Percentiles rank a stretch among this genome's conserved stretches.
These are phyloP conservation scores for Acer campestre DNA, from an alignment of 345 rosid species.

Conservation along the genomic window DNA sequence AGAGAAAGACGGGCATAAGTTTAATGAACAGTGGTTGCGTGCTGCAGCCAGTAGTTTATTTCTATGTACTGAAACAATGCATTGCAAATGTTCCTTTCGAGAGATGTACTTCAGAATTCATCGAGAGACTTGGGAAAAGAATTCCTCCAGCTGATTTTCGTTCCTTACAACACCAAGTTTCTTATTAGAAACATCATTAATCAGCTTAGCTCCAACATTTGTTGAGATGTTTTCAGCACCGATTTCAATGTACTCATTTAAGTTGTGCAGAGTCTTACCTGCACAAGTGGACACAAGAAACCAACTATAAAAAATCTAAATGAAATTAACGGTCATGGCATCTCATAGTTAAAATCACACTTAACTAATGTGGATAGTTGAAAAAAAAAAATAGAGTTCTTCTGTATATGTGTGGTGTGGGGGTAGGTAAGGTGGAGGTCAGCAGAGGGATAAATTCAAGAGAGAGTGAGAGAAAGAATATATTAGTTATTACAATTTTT, in stretches of 20 bases:
- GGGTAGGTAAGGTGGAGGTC: not conserved
- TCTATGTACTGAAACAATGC: not conserved
- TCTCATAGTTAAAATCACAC: not conserved
- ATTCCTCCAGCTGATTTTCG: slow-evolving; percentile 62
- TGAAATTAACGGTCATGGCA: too few relatives aligned
- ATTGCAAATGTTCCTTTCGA: not conserved
- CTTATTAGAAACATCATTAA: slow-evolving; percentile 39
- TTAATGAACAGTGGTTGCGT: not conserved
- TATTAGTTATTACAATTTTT: not conserved
- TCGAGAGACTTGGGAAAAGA: slow-evolving; percentile 45
- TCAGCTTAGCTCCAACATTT: slow-evolving; percentile 28
- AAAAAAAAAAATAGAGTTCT: too few relatives aligned
- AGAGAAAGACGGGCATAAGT: not conserved
- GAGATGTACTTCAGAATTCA: not conserved
- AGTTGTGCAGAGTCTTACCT: slow-evolving; percentile 73
- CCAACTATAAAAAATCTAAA: not conserved
- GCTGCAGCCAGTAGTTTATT: not conserved
- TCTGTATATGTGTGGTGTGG: not conserved
- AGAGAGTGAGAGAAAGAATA: too few relatives aligned
- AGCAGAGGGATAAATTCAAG: not conserved
- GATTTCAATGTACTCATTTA: slow-evolving; percentile 74
- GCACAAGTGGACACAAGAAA: slow-evolving; percentile 13
- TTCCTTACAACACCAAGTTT: slow-evolving; percentile 60
- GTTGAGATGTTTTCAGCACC: slow-evolving; percentile 36
- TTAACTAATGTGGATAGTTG: not conserved